These are phyloP conservation scores for Leccinum truebloodii DNA, from an alignment of 768 basidiomycete species.

Conservation along the genomic window DNA sequence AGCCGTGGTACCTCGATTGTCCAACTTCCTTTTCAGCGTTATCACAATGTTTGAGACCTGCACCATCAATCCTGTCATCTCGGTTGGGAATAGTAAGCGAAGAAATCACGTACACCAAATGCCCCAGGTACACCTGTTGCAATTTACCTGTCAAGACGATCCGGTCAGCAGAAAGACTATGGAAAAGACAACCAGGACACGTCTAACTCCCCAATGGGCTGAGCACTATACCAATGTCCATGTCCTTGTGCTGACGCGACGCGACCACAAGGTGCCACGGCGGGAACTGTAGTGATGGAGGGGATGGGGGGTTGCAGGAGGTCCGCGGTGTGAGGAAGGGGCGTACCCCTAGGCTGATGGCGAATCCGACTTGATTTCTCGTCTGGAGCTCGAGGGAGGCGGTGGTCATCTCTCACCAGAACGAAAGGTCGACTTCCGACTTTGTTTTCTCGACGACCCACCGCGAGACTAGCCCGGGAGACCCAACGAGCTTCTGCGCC, in stretches of 20 bases:
- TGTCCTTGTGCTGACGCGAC: conserved; percentile 16
- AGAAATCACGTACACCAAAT: no score
- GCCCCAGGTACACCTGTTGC: no score
- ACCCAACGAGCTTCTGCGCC: conserved; percentile 26
- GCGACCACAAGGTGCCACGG: conserved; percentile 16
- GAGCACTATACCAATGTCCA: conserved; percentile 23
- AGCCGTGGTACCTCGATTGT: no score
- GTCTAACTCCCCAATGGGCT: conserved; percentile 20
- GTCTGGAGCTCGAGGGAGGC: conserved; percentile 4
- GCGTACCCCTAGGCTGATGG: conserved; percentile 11
- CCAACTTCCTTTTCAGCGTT: no score
- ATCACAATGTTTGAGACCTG: no score
- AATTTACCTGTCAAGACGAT: no score
- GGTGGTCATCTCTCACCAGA: conserved; percentile 3
- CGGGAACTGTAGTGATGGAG: conserved; percentile 17
- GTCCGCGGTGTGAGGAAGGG: conserved; percentile 8
- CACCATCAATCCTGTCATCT: no score
- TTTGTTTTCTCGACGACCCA: conserved; percentile 1
- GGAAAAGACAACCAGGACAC: conserved; percentile 1
- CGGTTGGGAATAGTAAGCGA: no score
- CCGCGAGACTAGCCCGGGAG: conserved; percentile 15
- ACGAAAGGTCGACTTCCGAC: background rate
- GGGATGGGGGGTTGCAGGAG: conserved; percentile 5
- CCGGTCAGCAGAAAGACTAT: background rate
- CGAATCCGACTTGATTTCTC: conserved; percentile 13